These are phyloP conservation scores for Moelleriella libera DNA, from an alignment of 2,329 filamentous ascomycete species.

Conservation along the genomic window DNA sequence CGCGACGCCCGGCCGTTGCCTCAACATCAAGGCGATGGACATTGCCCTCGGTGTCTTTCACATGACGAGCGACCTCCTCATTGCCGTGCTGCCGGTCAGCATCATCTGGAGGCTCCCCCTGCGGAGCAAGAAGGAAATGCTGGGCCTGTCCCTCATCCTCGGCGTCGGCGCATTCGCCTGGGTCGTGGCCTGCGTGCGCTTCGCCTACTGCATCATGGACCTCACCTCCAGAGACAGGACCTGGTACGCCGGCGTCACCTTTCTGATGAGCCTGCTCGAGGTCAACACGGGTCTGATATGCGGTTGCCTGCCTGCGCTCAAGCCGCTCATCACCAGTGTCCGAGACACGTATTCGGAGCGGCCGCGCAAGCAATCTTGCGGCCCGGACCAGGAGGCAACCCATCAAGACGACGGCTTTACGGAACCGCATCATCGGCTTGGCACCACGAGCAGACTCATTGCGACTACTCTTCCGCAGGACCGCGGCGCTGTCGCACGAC, in stretches of 20 bases:
- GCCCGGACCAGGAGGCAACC: not conserved
- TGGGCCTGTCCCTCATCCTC: not conserved
- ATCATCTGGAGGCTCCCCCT: not conserved
- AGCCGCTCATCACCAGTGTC: not conserved
- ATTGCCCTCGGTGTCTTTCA: not conserved
- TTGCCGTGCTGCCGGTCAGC: not conserved
- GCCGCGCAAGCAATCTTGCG: not conserved
- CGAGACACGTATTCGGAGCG: not conserved
- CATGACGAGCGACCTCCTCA: not conserved
- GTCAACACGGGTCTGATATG: not conserved
- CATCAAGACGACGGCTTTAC: not conserved
- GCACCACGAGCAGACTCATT: no score
- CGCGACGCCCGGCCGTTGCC: not conserved
- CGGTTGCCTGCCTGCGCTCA: not conserved
- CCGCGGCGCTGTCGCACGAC: no score
- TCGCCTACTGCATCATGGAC: not conserved
- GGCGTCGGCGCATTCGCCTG: not conserved
- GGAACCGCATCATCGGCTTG: not conserved
- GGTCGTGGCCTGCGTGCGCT: not conserved
- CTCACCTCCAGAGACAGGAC: not conserved
- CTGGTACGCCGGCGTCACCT: not conserved
- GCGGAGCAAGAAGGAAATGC: not conserved
- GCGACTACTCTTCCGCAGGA: no score
- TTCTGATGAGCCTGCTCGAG: not conserved
- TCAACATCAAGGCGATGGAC: not conserved